Evolutionary conservation across 176 grass and related monocot genomes (phyloP), one percentile per base, ranked within the genome.

Genomic region (Carex kokanica): DNA sequence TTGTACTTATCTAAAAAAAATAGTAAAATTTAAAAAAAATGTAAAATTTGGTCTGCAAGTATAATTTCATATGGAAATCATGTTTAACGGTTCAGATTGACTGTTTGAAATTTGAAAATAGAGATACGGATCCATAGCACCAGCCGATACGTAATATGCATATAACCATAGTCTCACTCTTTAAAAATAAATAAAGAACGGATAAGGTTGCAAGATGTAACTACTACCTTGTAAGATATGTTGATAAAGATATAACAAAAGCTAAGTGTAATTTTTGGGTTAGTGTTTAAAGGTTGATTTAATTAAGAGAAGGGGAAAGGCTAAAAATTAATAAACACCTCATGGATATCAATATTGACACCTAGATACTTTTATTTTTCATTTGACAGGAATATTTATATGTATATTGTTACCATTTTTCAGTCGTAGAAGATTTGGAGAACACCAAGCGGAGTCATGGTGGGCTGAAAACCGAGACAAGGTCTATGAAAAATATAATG

Each of bases 391-490:
- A 81, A 66, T 25, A 88, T 67, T 65, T 66, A 47, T 14, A 23
- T 38, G 0, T 38, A 38, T 38, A 56, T 8, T 15, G 1, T 47
- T 80, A 4, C 8, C 51, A 56, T 78, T 43, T 85, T 89, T 84
- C 83, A 99, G 96, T 78, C 88, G 91, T 18, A 93, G 93, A 91
- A 92, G 88, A 31, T 99, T 99, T 81, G 91, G 85, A 59, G 96
- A 99, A 6, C 89, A 92, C 70, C 93, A 99, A 78, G 93, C 93
- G 2, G 96, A 93, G 84, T 85, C 91, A 12, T 99, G 96, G 96
- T 99, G 96, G 96, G 89, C 86, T 11, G 91, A 99, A 36, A 99
- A 95, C 66, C 86, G 86, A 1, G 96, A 99, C 13, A 93, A 88
- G 55, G 93, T 99, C n/a, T 91, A 99, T 20, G 91, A 95, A 53